These are phyloP conservation scores for Backusella tuberculispora DNA, from an alignment of 192 early-diverging fungal species.

Conservation along the genomic window DNA sequence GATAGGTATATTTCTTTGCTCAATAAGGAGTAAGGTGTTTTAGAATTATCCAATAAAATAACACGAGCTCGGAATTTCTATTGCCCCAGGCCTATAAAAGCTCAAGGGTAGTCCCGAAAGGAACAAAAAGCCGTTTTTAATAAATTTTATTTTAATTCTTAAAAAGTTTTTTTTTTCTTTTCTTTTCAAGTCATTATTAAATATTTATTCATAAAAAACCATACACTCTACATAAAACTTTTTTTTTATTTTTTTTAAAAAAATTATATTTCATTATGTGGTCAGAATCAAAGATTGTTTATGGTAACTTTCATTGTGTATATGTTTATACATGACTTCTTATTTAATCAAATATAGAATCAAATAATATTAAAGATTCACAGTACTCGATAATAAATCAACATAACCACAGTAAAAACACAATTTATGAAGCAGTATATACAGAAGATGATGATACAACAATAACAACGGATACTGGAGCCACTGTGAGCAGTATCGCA, in stretches of 20 bases:
- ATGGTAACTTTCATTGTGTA: not conserved
- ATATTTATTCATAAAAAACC: not conserved
- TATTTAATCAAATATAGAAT: not conserved
- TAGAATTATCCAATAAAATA: constrained; percentile 10
- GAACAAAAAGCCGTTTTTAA: not conserved
- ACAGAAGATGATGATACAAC: constrained; percentile 21
- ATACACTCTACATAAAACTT: not conserved
- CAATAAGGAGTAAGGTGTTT: not conserved
- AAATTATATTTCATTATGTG: not conserved
- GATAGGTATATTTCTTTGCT: not conserved
- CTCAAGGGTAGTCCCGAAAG: constrained; percentile 1
- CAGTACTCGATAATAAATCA: not conserved
- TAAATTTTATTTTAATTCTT: not conserved
- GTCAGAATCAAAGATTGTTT: not conserved
- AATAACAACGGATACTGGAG: not conserved
- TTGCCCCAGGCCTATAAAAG: constrained; percentile 10
- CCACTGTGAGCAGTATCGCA: constrained; percentile 14
- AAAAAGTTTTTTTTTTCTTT: not conserved
- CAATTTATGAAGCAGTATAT: not conserved
- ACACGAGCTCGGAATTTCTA: not conserved
- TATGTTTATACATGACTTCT: not conserved
- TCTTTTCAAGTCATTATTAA: not conserved
- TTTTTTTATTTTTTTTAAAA: too few relatives aligned
- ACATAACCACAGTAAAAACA: not conserved
- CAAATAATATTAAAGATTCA: not conserved